Evolutionary conservation across 306 rosid genomes (phyloP).

Genomic region (Mucuna pruriens): DNA sequence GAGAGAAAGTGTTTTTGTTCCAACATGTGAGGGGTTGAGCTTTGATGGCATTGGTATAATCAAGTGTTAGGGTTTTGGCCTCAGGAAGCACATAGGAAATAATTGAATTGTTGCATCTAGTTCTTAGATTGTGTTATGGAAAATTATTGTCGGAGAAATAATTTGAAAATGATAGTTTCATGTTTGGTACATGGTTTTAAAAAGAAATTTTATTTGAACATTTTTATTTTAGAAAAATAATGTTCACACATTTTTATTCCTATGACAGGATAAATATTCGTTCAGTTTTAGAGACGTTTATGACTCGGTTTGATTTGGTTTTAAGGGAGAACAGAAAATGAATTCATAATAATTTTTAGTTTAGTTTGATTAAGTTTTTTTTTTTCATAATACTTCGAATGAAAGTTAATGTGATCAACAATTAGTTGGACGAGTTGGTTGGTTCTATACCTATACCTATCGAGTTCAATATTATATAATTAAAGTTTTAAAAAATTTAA

Average conservation of each 20-base stretch:
- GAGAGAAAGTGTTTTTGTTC: neutral
- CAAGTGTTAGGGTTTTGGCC: neutral
- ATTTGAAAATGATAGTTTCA: neutral
- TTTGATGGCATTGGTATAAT: neutral
- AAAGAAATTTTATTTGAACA: neutral
- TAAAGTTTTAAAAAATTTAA: too few relatives aligned
- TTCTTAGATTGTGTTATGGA: neutral
- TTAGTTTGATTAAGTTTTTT: too few relatives aligned
- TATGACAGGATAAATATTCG: neutral
- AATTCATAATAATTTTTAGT: too few relatives aligned
- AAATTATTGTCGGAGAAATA: neutral
- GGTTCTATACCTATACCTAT: too few relatives aligned
- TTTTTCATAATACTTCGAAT: too few relatives aligned
- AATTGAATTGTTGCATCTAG: neutral
- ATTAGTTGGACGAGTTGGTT: too few relatives aligned
- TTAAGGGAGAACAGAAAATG: too few relatives aligned
- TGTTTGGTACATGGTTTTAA: neutral
- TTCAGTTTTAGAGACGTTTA: neutral
- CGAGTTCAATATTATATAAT: too few relatives aligned
- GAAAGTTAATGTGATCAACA: too few relatives aligned
- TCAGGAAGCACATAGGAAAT: neutral
- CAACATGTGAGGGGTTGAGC: constrained; percentile 26
- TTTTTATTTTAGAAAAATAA: neutral
- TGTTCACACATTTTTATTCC: neutral
- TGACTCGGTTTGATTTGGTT: too few relatives aligned